Evolutionary conservation across 1,284 basidiomycete species (phyloP).

Genomic region (Papiliotrema laurentii): DNA sequence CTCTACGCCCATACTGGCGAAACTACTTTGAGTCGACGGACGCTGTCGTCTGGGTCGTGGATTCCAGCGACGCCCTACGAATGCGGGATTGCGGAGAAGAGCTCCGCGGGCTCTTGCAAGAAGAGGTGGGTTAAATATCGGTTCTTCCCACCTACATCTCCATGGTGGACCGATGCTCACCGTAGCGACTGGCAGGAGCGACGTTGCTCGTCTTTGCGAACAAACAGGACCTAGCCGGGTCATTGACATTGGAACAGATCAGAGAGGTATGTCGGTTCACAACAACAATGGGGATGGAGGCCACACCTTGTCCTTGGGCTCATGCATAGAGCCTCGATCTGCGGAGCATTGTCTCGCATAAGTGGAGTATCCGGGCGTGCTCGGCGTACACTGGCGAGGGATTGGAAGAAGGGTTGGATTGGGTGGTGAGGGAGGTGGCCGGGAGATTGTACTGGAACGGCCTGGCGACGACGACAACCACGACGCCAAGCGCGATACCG

Average conservation of each 20-base stretch:
- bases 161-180: too few species aligned
- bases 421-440: conserved; percentile 90
- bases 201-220: conserved; percentile 97
- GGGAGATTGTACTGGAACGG: conserved; percentile 54
- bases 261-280: conserved; percentile 58
- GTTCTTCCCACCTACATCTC: not conserved
- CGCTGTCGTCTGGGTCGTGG: conserved; percentile 97
- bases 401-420: conserved; percentile 79
- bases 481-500: too few species aligned
- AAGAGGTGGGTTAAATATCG: conserved; percentile 68
- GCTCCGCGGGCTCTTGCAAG: conserved; percentile 74
- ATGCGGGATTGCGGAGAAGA: conserved; percentile 86
- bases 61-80: conserved; percentile 83
- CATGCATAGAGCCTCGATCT: conserved; percentile 65
- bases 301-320: conserved; percentile 10
- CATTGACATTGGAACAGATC: conserved; percentile 78
- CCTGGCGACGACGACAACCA: not conserved
- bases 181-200: conserved; percentile 82
- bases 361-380: conserved; percentile 87
- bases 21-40: conserved; percentile 99
- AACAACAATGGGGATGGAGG: not conserved
- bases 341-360: conserved; percentile 71
- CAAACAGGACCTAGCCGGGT: conserved; percentile 91
- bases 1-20: conserved; percentile 93
- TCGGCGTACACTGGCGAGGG: conserved; percentile 87